Conservation (phyloP, 371 early-diverging fungal genomes). For the Chytridiales sp. region DNA sequence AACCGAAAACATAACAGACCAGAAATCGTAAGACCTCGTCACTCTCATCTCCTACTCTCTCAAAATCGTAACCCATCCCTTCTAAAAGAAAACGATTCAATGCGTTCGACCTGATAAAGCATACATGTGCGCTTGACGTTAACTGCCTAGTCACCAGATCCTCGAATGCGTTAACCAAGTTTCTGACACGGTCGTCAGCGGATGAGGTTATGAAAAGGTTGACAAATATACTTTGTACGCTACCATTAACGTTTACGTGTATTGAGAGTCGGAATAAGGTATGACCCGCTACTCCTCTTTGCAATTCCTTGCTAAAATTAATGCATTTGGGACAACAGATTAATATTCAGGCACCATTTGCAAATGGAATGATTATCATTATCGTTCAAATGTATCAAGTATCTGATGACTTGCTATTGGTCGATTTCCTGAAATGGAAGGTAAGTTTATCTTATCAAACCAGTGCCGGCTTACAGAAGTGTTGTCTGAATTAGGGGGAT, state of each 20-base stretch:
- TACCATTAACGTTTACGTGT: conserved; percentile 17
- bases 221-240: conserved; percentile 10
- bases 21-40: too few relatives aligned
- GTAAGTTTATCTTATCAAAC: conserved; percentile 1
- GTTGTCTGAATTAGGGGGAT: conserved; percentile 8
- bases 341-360: conserved; percentile 20
- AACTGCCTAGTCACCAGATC: not conserved
- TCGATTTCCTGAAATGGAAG: conserved; percentile 16
- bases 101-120: conserved; percentile 8
- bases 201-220: conserved; percentile 7
- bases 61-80: too few relatives aligned
- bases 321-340: not conserved
- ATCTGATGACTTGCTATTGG: not conserved
- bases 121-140: conserved; percentile 2
- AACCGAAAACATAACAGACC: too few relatives aligned
- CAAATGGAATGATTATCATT: conserved; percentile 24
- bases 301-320: not conserved
- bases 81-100: too few relatives aligned
- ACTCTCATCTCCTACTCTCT: too few relatives aligned
- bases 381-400: conserved; percentile 8
- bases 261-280: conserved; percentile 13
- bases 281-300: not conserved
- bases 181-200: conserved; percentile 2
- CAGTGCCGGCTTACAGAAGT: not conserved
- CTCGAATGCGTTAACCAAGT: conserved; percentile 4